Conservation (phyloP, 805 yeast species). For the Starmera dryadoides region DNA sequence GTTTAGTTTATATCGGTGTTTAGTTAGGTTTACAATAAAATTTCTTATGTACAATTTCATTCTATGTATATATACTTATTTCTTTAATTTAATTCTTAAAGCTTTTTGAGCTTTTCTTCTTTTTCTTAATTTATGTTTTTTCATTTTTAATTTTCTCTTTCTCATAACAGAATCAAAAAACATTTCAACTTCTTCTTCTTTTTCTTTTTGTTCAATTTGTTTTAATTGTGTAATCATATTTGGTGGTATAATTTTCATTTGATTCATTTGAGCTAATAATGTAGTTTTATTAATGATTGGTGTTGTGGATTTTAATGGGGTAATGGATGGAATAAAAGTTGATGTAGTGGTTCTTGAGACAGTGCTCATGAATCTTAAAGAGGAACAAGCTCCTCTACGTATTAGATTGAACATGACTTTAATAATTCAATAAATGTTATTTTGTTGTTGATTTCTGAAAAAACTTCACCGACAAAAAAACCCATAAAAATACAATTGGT, state of each 20-base stretch:
- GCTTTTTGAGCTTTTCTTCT: slow-evolving; percentile 93
- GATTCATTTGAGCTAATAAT: background rate
- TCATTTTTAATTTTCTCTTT: slow-evolving; percentile 91
- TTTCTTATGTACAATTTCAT: background rate
- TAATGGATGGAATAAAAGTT: background rate
- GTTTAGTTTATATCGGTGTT: too few relatives aligned
- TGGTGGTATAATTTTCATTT: slow-evolving; percentile 9
- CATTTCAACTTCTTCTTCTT: slow-evolving; percentile 5
- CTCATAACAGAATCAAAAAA: slow-evolving; percentile 60
- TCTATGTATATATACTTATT: slow-evolving; percentile 2
- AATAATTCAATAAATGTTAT: too few relatives aligned
- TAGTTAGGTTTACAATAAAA: too few relatives aligned
- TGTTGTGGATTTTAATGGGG: too few relatives aligned
- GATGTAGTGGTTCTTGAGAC: background rate
- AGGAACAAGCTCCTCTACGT: background rate
- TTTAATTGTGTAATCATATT: background rate
- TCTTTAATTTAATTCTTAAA: slow-evolving; percentile 50
- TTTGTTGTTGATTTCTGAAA: too few relatives aligned
- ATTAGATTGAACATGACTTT: background rate
- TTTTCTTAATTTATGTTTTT: slow-evolving; percentile 94
- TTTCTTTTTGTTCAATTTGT: slow-evolving; percentile 4
- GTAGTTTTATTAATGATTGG: background rate
- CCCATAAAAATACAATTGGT: too few relatives aligned
- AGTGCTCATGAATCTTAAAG: background rate
- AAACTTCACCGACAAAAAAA: too few relatives aligned